Conservation (phyloP, 306 rosid genomes). For the Leucaena leucocephala region DNA sequence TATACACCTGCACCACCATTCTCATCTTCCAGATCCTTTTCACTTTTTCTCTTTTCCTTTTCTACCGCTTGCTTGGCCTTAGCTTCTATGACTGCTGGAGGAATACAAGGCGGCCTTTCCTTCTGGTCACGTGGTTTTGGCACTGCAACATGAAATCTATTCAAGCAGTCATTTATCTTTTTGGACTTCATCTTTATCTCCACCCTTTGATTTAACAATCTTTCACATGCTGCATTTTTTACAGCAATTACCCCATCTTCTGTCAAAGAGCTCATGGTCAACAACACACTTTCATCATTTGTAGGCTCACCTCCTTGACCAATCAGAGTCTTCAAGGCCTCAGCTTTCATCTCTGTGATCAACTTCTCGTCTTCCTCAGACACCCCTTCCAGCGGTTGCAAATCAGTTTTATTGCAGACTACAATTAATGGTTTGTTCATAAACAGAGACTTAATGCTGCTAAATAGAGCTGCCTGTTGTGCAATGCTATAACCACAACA, state of each 20-base stretch:
- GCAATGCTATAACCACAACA: constrained; percentile 87
- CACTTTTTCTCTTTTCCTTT: constrained; percentile 64
- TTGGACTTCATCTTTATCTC: constrained; percentile 87
- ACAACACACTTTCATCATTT: constrained; percentile 55
- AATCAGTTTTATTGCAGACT: constrained; percentile 78
- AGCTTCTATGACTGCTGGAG: constrained; percentile 72
- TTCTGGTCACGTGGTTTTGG: constrained; percentile 81
- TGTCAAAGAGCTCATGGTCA: constrained; percentile 87
- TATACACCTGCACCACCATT: constrained; percentile 96
- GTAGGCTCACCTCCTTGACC: constrained; percentile 83
- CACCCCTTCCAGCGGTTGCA: constrained; percentile 77
- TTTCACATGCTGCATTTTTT: constrained; percentile 85
- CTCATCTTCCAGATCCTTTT: constrained; percentile 79
- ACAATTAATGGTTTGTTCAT: constrained; percentile 58
- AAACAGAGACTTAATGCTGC: constrained; percentile 64
- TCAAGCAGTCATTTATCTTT: constrained; percentile 72
- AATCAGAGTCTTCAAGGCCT: constrained; percentile 75
- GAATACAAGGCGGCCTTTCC: constrained; percentile 82
- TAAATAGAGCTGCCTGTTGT: constrained; percentile 88
- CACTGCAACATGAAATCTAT: constrained; percentile 83
- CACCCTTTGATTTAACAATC: constrained; percentile 78
- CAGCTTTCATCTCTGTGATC: constrained; percentile 79
- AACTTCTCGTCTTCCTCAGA: constrained; percentile 80
- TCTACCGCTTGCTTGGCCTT: constrained; percentile 65
- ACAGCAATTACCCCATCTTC: constrained; percentile 86